phyloP scores from a whole-genome alignment of 352 stramenopile genomes.

The Plasmopara viticola region DNA sequence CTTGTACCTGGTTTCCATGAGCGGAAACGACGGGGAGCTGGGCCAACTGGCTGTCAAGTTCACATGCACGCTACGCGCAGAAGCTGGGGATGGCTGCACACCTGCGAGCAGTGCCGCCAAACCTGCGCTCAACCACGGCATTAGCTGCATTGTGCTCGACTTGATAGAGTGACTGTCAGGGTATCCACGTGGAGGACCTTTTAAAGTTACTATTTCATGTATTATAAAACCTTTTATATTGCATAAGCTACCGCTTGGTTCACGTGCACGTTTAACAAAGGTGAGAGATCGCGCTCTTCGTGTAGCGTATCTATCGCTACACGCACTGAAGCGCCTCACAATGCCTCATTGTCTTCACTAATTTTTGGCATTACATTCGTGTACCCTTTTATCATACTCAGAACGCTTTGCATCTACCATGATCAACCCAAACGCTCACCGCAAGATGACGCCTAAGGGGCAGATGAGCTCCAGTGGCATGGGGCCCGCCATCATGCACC shows the following conservation, averaged over 20 bases:
- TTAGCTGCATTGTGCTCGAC: slow-evolving; percentile 12
- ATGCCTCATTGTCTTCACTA: no score
- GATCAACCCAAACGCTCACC: slow-evolving; percentile 60
- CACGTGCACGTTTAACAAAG: neutral
- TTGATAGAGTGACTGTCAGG: slow-evolving; percentile 6
- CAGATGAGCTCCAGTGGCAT: slow-evolving; percentile 86
- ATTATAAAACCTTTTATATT: slow-evolving; percentile 1
- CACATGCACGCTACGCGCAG: slow-evolving; percentile 37
- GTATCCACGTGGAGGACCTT: slow-evolving; percentile 18
- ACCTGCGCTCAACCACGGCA: slow-evolving; percentile 14
- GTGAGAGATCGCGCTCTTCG: no score
- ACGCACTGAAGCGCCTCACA: no score
- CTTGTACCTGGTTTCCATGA: slow-evolving; percentile 53
- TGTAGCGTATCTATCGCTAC: neutral
- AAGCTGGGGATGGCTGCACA: slow-evolving; percentile 13
- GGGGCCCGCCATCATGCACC: slow-evolving; percentile 74
- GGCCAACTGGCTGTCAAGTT: slow-evolving; percentile 61
- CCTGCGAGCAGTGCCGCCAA: slow-evolving; percentile 15
- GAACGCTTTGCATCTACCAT: slow-evolving; percentile 17
- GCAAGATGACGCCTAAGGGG: slow-evolving; percentile 86
- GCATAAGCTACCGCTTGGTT: neutral
- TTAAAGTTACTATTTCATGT: neutral
- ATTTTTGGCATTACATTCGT: neutral
- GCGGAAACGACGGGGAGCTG: slow-evolving; percentile 45
- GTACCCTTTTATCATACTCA: slow-evolving; percentile 3